Conservation (phyloP, 495 filamentous ascomycete species). For the Aspergillus funiculosus region DNA sequence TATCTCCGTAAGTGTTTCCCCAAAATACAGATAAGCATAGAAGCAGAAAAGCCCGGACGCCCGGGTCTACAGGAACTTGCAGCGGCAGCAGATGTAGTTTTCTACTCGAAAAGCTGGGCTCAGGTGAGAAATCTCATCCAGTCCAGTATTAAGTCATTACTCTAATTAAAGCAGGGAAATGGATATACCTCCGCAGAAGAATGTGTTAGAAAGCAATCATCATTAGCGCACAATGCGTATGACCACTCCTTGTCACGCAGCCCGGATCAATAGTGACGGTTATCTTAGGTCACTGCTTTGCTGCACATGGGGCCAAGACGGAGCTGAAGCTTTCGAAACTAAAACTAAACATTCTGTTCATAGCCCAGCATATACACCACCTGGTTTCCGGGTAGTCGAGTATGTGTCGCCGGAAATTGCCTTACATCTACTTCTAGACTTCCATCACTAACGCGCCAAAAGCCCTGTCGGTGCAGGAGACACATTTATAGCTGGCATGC, state of each 20-base stretch:
- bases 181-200: slow-evolving; percentile 46
- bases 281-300: slow-evolving; percentile 48
- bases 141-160: not conserved
- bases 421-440: not conserved
- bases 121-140: slow-evolving; percentile 41
- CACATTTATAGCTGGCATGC: slow-evolving; percentile 67
- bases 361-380: slow-evolving; percentile 39
- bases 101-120: slow-evolving; percentile 67
- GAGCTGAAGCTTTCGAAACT: slow-evolving; percentile 47
- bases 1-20: slow-evolving; percentile 48
- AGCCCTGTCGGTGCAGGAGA: slow-evolving; percentile 69
- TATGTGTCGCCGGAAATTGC: slow-evolving; percentile 24
- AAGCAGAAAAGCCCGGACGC: slow-evolving; percentile 63
- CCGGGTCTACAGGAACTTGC: slow-evolving; percentile 56
- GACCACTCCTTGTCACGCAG: slow-evolving; percentile 13
- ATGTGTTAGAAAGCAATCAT: slow-evolving; percentile 45
- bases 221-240: slow-evolving; percentile 41
- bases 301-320: slow-evolving; percentile 64
- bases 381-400: slow-evolving; percentile 51
- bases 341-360: slow-evolving; percentile 34
- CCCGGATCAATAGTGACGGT: not conserved
- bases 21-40: slow-evolving; percentile 54
- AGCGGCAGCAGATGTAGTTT: slow-evolving; percentile 58
- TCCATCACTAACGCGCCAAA: slow-evolving; percentile 13
- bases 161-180: no score